phyloP scores from a whole-genome alignment of 164 flowering plant genomes.

The Annona cherimola region DNA sequence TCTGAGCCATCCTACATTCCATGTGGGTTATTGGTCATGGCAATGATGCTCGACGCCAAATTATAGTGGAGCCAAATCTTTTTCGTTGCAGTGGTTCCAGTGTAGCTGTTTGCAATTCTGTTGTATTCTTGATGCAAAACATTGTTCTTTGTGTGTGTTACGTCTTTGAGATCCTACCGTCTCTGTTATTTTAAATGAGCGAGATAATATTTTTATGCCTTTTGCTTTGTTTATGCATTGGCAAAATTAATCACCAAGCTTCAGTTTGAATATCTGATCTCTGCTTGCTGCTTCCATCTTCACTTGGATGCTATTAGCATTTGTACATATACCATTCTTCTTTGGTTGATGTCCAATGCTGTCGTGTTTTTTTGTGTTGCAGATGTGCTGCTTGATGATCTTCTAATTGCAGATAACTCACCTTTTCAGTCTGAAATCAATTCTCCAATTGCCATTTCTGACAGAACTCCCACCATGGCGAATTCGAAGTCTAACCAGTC shows the following conservation, averaged over 20 bases:
- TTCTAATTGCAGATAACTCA: slow-evolving; percentile 84
- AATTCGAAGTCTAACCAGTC: slow-evolving; percentile 39
- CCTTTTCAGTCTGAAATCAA: slow-evolving; percentile 57
- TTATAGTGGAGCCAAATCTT: too few species aligned
- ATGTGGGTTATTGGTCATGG: too few species aligned
- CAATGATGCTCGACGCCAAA: too few species aligned
- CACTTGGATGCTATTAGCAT: not conserved
- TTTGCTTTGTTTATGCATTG: not conserved
- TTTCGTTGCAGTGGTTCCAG: too few species aligned
- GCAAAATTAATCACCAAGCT: not conserved
- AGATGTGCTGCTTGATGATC: slow-evolving; percentile 84
- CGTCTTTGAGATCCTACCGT: too few species aligned
- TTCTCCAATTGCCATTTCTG: slow-evolving; percentile 46
- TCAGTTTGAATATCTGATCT: not conserved
- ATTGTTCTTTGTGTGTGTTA: not conserved
- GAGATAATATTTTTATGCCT: not conserved
- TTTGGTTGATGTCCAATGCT: slow-evolving; percentile 3
- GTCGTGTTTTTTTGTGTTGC: slow-evolving; percentile 21
- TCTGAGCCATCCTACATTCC: too few species aligned
- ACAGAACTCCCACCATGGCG: slow-evolving; percentile 36
- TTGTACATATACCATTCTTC: not conserved
- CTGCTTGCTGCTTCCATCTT: not conserved
- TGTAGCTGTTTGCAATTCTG: not conserved
- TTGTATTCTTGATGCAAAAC: not conserved
- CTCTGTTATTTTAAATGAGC: not conserved